phyloP scores from a whole-genome alignment of 176 grass and related monocot species.

The Oropetium thomaeum region DNA sequence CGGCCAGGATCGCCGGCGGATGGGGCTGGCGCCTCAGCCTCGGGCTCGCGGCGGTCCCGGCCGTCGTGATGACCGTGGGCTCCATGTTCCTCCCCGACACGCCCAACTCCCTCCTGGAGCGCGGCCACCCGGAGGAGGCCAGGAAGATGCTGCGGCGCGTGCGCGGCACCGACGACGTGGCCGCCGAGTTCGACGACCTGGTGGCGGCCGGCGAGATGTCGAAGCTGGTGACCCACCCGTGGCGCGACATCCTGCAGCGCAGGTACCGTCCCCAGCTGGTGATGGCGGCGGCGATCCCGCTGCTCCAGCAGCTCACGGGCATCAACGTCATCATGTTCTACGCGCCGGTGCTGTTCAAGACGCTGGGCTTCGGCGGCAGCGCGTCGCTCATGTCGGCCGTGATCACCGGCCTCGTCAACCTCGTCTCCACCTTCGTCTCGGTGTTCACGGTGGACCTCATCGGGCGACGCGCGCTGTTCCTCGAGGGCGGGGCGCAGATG shows the following conservation, averaged over 20 bases:
- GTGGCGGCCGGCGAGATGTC: not conserved
- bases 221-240: not conserved
- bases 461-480: conserved; percentile 6
- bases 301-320: conserved; percentile 31
- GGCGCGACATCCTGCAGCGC: not conserved
- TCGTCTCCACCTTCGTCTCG: conserved; percentile 3
- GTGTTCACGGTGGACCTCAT: not conserved
- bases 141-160: conserved; percentile 12
- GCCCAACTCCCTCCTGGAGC: conserved; percentile 22
- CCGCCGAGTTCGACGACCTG: not conserved
- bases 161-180: conserved; percentile 16
- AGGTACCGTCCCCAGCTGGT: conserved; percentile 36
- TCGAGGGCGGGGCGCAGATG: conserved; percentile 20
- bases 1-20: not conserved
- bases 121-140: not conserved
- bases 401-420: conserved; percentile 14
- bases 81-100: conserved; percentile 25
- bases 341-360: conserved; percentile 47
- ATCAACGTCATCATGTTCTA: conserved; percentile 71
- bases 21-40: conserved; percentile 31
- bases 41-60: not conserved
- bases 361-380: conserved; percentile 45
- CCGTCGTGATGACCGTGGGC: not conserved
- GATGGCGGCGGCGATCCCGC: conserved; percentile 60
- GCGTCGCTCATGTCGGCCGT: conserved; percentile 38